Evolutionary conservation across 2,329 filamentous ascomycete genomes (phyloP).

Genomic region (Ramularia endophylla): DNA sequence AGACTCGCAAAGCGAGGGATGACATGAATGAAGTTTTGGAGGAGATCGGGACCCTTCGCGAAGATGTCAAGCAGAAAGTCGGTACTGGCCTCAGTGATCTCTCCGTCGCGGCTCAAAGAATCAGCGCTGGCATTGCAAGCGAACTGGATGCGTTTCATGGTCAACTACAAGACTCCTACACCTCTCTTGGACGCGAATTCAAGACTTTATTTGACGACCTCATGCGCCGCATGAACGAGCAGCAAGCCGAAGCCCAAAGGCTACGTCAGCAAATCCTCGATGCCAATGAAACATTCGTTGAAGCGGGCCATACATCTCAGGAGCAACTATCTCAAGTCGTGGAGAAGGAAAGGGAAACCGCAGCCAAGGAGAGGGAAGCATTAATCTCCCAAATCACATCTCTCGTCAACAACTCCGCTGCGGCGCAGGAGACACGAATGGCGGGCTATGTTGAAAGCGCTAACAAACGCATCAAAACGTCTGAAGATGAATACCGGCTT

Average conservation of each 20-base stretch:
- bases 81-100: constrained; percentile 79
- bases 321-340: constrained; percentile 62
- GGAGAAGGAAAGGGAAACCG: constrained; percentile 68
- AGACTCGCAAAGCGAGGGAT: constrained; percentile 65
- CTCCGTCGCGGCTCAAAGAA: constrained; percentile 76
- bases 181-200: constrained; percentile 76
- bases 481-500: constrained; percentile 47
- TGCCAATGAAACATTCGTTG: constrained; percentile 62
- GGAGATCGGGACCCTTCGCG: constrained; percentile 83
- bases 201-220: constrained; percentile 79
- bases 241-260: constrained; percentile 68
- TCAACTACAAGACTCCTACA: constrained; percentile 80
- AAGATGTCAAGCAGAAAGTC: constrained; percentile 80
- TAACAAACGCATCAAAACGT: constrained; percentile 44
- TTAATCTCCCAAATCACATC: constrained; percentile 69
- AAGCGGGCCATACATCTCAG: constrained; percentile 63
- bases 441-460: constrained; percentile 59
- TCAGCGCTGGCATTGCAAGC: constrained; percentile 80
- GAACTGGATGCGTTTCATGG: constrained; percentile 81
- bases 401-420: constrained; percentile 69
- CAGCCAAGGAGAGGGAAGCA: constrained; percentile 65
- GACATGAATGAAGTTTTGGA: constrained; percentile 89
- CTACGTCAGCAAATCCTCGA: constrained; percentile 66
- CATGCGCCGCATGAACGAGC: constrained; percentile 64
- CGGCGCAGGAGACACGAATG: constrained; percentile 67